Base-by-base conservation (phyloP, 306 rosid genomes). In the Prunus padus region DNA sequence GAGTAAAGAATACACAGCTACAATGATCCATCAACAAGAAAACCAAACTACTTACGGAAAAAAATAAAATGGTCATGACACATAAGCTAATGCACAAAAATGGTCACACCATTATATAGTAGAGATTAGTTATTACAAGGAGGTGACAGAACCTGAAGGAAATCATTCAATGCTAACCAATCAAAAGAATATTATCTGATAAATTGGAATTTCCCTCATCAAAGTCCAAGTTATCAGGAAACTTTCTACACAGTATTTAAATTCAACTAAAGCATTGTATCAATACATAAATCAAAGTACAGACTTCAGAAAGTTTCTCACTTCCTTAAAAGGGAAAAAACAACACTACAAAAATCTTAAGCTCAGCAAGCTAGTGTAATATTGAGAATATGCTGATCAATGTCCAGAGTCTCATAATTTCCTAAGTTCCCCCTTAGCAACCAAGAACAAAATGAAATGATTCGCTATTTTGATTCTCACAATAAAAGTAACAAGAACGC, bases 401-500 rank as follows among this genome's bases (percentile, higher is more conserved):
- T 14, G 19, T 52, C 57, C 22, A 7, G 7, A 52, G 51, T 11
- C 15, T 46, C 2, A 65, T n/a, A 5, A 66, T 66, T 16, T 44
- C 72, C 33, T 44, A n/a, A 20, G 19, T 65, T 65, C 46, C 37
- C 46, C 37, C 19, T 4, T 14, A 66, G 42, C 56, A 42, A 15
- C 64, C 52, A 37, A 76, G 23, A 65, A 25, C 16, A 78, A 63
- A 3, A 47, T 5, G 67, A 33, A 77, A 66, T 49, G 65, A 31
- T 11, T 3, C 0, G 4, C 14, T 73, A 22, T 5, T 30, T 19
- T 2, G 8, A 76, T 8, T 74, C 81, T 73, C 73, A 44, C 45
- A 79, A 76, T 7, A 23, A 69, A 84, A 69, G 73, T 40, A 28
- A 82, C 81, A 78, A 72, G n/a, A n/a, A 79, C 81, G 86, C 94